Base-by-base conservation (phyloP, 495 filamentous ascomycete genomes). In the Penicillium daleae region DNA sequence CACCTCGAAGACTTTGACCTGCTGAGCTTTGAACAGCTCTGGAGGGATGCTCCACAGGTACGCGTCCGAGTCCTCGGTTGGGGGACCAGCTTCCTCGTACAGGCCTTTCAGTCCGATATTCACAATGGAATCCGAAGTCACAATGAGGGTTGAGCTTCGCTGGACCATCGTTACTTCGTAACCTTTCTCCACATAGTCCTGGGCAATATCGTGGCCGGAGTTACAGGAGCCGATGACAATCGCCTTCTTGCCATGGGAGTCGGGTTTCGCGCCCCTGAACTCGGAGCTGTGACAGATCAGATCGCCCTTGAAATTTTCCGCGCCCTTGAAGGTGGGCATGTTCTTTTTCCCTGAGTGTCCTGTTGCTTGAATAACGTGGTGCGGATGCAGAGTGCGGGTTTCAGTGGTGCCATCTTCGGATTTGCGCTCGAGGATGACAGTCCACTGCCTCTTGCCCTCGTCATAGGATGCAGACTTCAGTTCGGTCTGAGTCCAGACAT, bases 161-260 rank as follows among this genome's bases (percentile, higher is more conserved):
- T 96, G 92, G 12, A 96, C 78, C 68, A 96, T 86, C 9, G 91
- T 94, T n/a, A 93, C 89, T n/a, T 89, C 81, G 65, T 90, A 90
- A 2, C 92, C 92, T 42, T 90, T 87, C 67, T 94, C 90, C 70
- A 86, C 87, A 68, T 82, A 94, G 65, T 94, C 89, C 69, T 94
- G 90, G 32, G 89, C 87, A 63, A 96, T 96, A 70, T 96, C 92
- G 65, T 93, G 87, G 12, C 82, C 86, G 2, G 90, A 93, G 70
- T 93, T 95, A 74, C 92, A 92, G 31, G 86, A 88, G 5, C 92
- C 92, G 7, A 96, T 82, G 0, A 96, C 85, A 21, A 95, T 74
- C 1, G 85, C 92, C 64, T 87, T 90, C 68, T 88, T 91, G 1
- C 84, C 85, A 22, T 73, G 71, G 1, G 76, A 73, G 33, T 78